Conservation (phyloP, 257 asterid species). For the Solanum phureja region DNA sequence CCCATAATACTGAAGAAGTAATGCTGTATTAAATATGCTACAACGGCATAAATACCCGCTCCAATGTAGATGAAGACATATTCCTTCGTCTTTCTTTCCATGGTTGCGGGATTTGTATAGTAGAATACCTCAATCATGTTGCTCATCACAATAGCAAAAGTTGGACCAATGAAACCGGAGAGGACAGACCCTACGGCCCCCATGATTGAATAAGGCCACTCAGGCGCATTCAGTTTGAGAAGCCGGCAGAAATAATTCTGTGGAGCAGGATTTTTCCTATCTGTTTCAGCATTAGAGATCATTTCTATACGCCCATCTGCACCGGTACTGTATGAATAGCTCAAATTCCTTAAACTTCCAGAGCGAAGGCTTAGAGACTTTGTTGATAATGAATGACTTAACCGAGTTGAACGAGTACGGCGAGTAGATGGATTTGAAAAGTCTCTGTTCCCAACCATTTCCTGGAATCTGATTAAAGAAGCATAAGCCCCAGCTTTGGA, state of each 20-base stretch:
- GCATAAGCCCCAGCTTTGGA: conserved; percentile 86
- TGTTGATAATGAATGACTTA: conserved; percentile 84
- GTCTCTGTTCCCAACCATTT: conserved; percentile 80
- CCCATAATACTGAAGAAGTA: conserved; percentile 98
- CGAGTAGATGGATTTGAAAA: conserved; percentile 82
- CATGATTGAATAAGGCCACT: conserved; percentile 94
- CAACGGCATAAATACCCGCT: conserved; percentile 87
- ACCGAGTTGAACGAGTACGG: conserved; percentile 74
- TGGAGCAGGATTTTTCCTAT: conserved; percentile 76
- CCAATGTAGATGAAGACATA: conserved; percentile 83
- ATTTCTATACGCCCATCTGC: conserved; percentile 97
- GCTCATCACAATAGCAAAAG: conserved; percentile 91
- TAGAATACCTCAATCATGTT: conserved; percentile 95
- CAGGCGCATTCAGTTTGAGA: conserved; percentile 84
- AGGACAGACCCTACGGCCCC: conserved; percentile 94
- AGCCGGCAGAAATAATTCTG: conserved; percentile 76
- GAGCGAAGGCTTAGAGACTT: conserved; percentile 96
- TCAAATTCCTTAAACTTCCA: conserved; percentile 79
- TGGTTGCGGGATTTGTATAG: conserved; percentile 54
- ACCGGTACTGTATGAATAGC: conserved; percentile 92
- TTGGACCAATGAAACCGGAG: conserved; percentile 91
- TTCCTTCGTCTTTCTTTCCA: conserved; percentile 87
- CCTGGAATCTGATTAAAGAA: conserved; percentile 77
- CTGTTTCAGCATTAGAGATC: conserved; percentile 93
- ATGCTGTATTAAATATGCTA: conserved; percentile 84